These are phyloP conservation scores for Starmerella riodocensis DNA, from an alignment of 805 yeast species.

Conservation along the genomic window DNA sequence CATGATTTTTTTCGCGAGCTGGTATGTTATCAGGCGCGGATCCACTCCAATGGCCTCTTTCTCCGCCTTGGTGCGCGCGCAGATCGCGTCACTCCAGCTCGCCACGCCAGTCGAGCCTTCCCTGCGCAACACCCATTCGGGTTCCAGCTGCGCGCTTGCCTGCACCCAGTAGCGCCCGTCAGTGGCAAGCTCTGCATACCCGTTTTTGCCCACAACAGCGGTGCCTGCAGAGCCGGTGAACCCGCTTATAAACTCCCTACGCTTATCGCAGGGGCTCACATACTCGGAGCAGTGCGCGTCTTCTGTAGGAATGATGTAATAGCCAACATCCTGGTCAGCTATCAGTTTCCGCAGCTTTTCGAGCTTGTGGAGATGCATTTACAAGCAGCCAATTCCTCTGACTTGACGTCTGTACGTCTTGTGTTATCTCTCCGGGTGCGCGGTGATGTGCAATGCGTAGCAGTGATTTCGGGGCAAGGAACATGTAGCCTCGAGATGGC, in stretches of 20 bases:
- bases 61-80: conserved; percentile 39
- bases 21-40: conserved; percentile 51
- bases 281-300: conserved; percentile 93
- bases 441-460: too few species aligned
- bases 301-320: conserved; percentile 72
- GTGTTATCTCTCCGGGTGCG: too few species aligned
- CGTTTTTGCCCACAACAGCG: conserved; percentile 58
- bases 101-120: conserved; percentile 62
- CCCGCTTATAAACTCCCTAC: conserved; percentile 68
- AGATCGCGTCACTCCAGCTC: conserved; percentile 71
- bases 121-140: conserved; percentile 65
- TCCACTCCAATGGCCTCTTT: conserved; percentile 63
- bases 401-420: too few species aligned
- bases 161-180: conserved; percentile 93
- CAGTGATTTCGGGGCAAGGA: too few species aligned
- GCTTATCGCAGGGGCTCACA: conserved; percentile 65
- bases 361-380: conserved; percentile 2
- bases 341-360: conserved; percentile 29
- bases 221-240: conserved; percentile 91
- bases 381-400: background rate
- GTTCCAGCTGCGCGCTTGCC: conserved; percentile 70
- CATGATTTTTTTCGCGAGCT: conserved; percentile 22
- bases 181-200: conserved; percentile 66
- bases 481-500: too few species aligned
- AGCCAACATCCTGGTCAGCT: conserved; percentile 49